Base-by-base conservation (phyloP, 495 filamentous ascomycete species). In the Podospora appendiculata region DNA sequence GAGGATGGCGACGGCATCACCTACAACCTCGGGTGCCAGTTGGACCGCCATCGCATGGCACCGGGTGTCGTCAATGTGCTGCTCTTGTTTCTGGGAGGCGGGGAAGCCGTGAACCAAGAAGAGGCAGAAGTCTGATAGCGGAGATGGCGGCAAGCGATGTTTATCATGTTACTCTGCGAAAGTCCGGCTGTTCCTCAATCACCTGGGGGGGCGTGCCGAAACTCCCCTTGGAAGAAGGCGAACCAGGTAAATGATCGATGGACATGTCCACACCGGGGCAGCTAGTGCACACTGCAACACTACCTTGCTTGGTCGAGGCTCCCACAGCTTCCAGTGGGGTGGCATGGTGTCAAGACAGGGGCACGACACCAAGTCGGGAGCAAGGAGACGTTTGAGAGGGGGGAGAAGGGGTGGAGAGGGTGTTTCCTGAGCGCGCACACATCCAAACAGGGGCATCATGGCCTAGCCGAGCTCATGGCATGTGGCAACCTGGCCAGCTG, bases 21-120 rank as follows among this genome's bases (percentile, higher is more conserved):
- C 68, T 17, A 69, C 50, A 49, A 69, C 75, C 41, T 62, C 69
- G 45, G 56, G 45, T 3, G 72, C 72, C 32, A 78, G 60, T 59
- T 71, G 69, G 56, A 62, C 64, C 42, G 58, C 65, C 71, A 74
- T 74, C 25, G 25, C 19, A 44, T 44, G 41, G 41, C 16, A 9
- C 13, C 13, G 13, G 41, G 17, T 14, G 38, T 11, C n/a, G n/a
- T 11, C 11, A 40, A 40, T 7, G 38, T 40, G 11, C 38, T 14
- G 38, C 2, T 40, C 38, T 40, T 14, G 38, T 40, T 11, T 11
- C 38, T 11, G 38, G n/a, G 38, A 40, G 7, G 3, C 10, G 11
- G 38, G 38, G 38, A 14, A 2, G 1, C 11, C 8, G 41, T 14
- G 14, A 14, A 41, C 46, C 13, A 33, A 46, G 18, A 17, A 14